These are phyloP conservation scores for Backusella mclennaniae DNA, from an alignment of 192 early-diverging fungal species.

Conservation along the genomic window DNA sequence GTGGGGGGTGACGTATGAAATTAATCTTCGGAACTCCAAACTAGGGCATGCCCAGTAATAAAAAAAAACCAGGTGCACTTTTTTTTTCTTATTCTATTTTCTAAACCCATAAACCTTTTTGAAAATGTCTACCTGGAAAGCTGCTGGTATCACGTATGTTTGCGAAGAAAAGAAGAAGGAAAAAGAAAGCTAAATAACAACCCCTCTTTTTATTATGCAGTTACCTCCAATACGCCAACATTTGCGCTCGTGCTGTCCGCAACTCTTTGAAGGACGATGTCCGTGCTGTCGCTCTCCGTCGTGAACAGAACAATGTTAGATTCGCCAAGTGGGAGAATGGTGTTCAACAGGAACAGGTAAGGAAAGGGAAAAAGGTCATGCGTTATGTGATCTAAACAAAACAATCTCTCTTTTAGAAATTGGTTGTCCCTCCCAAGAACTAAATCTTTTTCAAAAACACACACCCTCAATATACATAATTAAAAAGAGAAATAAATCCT, in stretches of 20 bases:
- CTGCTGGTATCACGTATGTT: constrained; percentile 48
- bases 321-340: constrained; percentile 77
- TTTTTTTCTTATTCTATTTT: constrained; percentile 5
- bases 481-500: constrained; percentile 11
- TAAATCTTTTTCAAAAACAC: background rate
- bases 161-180: background rate
- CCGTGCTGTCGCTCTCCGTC: constrained; percentile 62
- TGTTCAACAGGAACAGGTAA: constrained; percentile 76
- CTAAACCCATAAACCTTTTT: background rate
- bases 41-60: constrained; percentile 3
- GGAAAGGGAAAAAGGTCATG: background rate
- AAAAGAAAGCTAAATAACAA: background rate
- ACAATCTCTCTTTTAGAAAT: constrained; percentile 18
- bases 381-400: background rate
- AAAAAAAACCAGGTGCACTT: constrained; percentile 2
- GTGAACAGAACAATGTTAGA: constrained; percentile 76
- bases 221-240: constrained; percentile 85
- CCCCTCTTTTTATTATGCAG: constrained; percentile 38
- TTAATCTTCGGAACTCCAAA: background rate
- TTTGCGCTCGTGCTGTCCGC: constrained; percentile 78
- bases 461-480: constrained; percentile 1
- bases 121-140: constrained; percentile 52
- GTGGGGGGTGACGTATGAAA: background rate
- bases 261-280: constrained; percentile 80
- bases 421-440: constrained; percentile 16